phyloP scores from a whole-genome alignment of 805 yeast species.

The Wickerhamomyces bisporus region DNA sequence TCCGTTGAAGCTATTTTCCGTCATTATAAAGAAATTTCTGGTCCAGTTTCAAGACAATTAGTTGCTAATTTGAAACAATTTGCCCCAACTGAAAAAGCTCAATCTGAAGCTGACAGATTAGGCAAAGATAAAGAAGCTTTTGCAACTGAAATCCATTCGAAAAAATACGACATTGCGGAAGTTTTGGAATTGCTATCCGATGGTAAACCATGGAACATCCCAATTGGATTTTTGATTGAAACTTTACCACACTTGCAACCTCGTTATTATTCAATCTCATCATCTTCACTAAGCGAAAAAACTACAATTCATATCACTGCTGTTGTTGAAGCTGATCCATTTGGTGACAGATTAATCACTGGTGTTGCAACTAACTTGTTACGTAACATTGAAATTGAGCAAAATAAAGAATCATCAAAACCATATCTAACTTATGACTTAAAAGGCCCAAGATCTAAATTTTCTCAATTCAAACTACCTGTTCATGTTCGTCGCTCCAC shows the following conservation, averaged over 20 bases:
- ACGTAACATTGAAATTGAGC: conserved; percentile 58
- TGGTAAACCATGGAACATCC: conserved; percentile 74
- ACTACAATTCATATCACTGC: conserved; percentile 79
- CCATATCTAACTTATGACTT: conserved; percentile 61
- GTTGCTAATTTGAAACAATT: conserved; percentile 68
- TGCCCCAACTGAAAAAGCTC: conserved; percentile 61
- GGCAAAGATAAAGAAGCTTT: conserved; percentile 67
- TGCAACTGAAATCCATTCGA: conserved; percentile 55
- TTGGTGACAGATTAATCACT: conserved; percentile 27
- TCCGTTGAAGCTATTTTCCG: conserved; percentile 85
- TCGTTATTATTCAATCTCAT: conserved; percentile 93
- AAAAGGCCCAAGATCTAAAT: conserved; percentile 74
- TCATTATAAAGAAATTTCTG: conserved; percentile 85
- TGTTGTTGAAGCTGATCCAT: conserved; percentile 61
- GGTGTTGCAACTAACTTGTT: conserved; percentile 93
- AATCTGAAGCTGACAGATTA: conserved; percentile 37
- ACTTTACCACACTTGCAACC: conserved; percentile 79
- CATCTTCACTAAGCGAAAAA: conserved; percentile 77
- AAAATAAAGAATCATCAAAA: conserved; percentile 41
- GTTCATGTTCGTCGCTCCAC: conserved; percentile 93
- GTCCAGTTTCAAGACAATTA: conserved; percentile 89
- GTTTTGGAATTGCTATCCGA: conserved; percentile 56
- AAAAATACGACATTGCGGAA: conserved; percentile 71
- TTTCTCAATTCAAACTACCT: conserved; percentile 55
- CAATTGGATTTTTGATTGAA: conserved; percentile 82